Base-by-base conservation (phyloP, 139 green algal genomes). In the Asterochloris erici region DNA sequence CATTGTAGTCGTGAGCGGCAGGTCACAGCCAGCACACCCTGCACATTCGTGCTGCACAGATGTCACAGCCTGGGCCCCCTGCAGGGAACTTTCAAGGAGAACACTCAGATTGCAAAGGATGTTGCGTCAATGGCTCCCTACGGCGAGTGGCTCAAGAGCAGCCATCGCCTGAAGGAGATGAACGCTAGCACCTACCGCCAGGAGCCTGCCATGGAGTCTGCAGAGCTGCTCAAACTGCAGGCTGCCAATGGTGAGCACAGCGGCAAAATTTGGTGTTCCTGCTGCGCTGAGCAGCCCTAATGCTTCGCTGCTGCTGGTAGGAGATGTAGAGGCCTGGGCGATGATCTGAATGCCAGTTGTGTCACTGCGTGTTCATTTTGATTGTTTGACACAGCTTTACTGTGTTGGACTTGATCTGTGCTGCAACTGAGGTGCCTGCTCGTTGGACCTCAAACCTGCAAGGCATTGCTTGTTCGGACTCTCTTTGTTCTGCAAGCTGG, bases 11-110 rank as follows among this genome's bases (percentile, higher is more conserved):
- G 2, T 54, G 38, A 54, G 38, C 38, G 6, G 38, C 38, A 54
- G 38, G 38, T 54, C 38, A 54, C 6, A 6, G 2, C 38, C 38
- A 10, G 38, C 38, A 54, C 38, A 54, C 38, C 38, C 38, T 54
- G 38, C 38, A 54, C 38, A 54, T 54, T 54, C 38, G 6, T 54
- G 38, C 38, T 6, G 38, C 38, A 54, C 38, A 54, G 6, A 2
- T 10, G 4, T 54, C 38, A 54, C 38, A 6, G 38, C 38, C 6
- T 54, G 38, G 38, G 38, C 38, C 38, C 0, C 61, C 0, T 68
- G 38, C 38, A 83, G 21, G 96, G 95, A 74, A 90, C 86, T 61
- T 98, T 99, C 88, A 89, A 91, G 78, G 91, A 96, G 88, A 97
- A 98, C 85, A 90, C 84, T 0, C 91, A 91, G 63, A 95, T 99